Evolutionary conservation across 345 rosid species (phyloP), one percentile per base, ranked within the genome.

Genomic region (Dimocarpus longan): DNA sequence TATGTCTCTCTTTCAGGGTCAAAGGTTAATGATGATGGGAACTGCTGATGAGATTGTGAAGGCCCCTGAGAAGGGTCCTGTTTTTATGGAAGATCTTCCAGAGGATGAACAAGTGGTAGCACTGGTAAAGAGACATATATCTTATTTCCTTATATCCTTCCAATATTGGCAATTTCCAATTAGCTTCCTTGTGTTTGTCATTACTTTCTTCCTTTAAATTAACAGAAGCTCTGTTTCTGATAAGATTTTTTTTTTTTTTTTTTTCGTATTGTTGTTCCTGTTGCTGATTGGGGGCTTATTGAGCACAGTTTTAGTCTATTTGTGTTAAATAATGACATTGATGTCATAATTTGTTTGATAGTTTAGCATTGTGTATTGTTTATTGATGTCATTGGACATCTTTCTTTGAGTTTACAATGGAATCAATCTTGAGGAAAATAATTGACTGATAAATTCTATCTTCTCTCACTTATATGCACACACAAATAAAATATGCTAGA

Each of bases 21-120:
- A 94, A 88, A 93, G 87, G 78, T 82, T 96, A 91, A 96, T 96
- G 99, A 91, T 96, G 99, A 93, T 96, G 98, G 99, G 98, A 81
- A 93, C 98, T 79, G 98, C 95, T 12, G 99, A 92, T 84, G 98
- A 94, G 90, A 85, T 94, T 70, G 92, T 97, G 78, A 94, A 93
- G 83, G 97, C 97, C 76, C 98, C 99, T 19, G 98, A 96, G 76
- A 96, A 93, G 86, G 94, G 93, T 42, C 94, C 90, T 85, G 88
- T 97, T 79, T 97, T 97, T 81, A 83, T 92, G 26, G 99, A 97
- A 87, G 99, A 97, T 89, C 90, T 97, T 85, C 98, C 98, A 10
- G 97, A 94, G 79, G 99, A 97, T 87, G 98, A 91, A 70, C 98
- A 88, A 88, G 97, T 85, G 66, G 84, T 82, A 48, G 87, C 90